Evolutionary conservation across 257 asterid species (phyloP).

Genomic region (Solanum medicagineum): DNA sequence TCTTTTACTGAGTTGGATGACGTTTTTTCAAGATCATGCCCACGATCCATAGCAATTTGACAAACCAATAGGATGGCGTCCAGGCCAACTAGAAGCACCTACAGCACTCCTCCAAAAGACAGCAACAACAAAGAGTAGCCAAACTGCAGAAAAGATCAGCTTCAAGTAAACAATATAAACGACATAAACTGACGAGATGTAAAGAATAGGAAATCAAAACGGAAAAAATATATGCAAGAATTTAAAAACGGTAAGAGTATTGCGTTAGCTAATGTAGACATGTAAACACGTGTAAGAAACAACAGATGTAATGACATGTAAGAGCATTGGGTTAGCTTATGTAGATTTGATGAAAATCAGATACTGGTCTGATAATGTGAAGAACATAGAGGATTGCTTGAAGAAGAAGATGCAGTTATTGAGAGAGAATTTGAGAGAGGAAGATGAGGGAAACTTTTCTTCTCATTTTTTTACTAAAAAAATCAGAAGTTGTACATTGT

Average conservation of each 20-base stretch:
- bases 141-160: neutral
- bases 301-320: neutral
- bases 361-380: too few species aligned
- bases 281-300: neutral
- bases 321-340: neutral
- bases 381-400: too few species aligned
- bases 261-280: too few species aligned
- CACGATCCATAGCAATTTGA: neutral
- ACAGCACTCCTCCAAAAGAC: neutral
- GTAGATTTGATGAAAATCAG: too few species aligned
- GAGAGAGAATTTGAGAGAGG: too few species aligned
- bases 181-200: neutral
- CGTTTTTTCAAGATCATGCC: neutral
- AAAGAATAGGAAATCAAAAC: neutral
- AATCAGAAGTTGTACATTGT: too few species aligned
- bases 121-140: neutral
- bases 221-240: neutral
- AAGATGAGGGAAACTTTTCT: too few species aligned
- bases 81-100: slow-evolving; percentile 6
- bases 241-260: too few species aligned
- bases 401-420: too few species aligned
- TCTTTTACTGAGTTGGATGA: neutral
- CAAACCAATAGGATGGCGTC: neutral
- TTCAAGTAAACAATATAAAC: neutral
- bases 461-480: too few species aligned